Evolutionary conservation across 495 filamentous ascomycete genomes (phyloP), one percentile per base, ranked within the genome.

Genomic region (Penicillium maclennaniae): DNA sequence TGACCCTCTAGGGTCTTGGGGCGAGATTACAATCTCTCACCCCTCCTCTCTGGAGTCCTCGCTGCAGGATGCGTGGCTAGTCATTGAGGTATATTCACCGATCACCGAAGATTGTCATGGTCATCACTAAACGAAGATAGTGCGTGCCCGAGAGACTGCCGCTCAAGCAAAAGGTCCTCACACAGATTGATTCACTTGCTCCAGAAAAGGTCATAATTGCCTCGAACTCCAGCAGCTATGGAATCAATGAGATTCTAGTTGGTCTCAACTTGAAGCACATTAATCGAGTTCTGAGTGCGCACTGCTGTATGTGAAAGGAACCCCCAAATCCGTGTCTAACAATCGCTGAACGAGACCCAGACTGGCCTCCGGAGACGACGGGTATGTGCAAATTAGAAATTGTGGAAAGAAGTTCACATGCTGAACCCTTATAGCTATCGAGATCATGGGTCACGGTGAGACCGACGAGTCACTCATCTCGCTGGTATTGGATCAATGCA

Each of bases 191-290:
- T 48, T 47, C 38, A 4, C 20, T 60, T 8, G 61, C 71, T 7
- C 49, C 54, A 17, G 38, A 50, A 4, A 27, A 54, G 0, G 71
- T 63, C 0, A 62, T 71, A n/a, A 68, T 74, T 31, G 71, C 68
- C 6, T 72, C 71, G 2, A 74, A 74, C 42, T 74, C 71, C 0
- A 74, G 71, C 50, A 72, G 69, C 50, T 71, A 65, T 50, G 61
- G 58, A 20, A 68, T 72, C 19, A 46, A 47, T 9, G 69, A 74
- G 46, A 68, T 74, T 34, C 57, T 68, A 0, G 56, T 66, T n/a
- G 61, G 59, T 0, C 42, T 72, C 40, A 47, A 51, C 7, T 51
- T 72, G 38, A 64, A 60, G 26, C 43, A 63, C 38, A 45, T 49
- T 3, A 34, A 58, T 1, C 36, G 71, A 27, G 46, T 70, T 23